phyloP scores from a whole-genome alignment of 78 protist species.

The Creolimax fragrantissima region DNA sequence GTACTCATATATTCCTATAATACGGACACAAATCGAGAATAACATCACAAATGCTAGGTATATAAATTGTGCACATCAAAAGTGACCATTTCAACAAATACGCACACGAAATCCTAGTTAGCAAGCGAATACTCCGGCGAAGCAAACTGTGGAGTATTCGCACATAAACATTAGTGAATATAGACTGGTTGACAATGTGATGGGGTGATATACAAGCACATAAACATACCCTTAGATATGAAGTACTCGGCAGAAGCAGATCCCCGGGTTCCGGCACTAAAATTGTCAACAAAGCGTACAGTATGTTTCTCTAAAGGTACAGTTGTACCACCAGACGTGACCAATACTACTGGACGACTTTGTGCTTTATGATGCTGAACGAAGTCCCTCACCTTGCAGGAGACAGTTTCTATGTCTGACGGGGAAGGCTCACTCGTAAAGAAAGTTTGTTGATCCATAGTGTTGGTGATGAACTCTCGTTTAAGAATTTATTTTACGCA shows the following conservation, averaged over 20 bases:
- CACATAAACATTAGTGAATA: too few species aligned
- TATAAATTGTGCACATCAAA: too few species aligned
- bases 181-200: too few species aligned
- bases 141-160: too few species aligned
- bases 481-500: too few species aligned
- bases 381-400: not conserved
- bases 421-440: not conserved
- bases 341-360: not conserved
- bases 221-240: not conserved
- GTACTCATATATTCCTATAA: too few species aligned
- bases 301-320: conserved; percentile 32
- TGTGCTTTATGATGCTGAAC: not conserved
- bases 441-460: not conserved
- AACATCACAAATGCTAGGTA: too few species aligned
- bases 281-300: conserved; percentile 51
- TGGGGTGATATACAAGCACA: too few species aligned
- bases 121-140: too few species aligned
- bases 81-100: too few species aligned
- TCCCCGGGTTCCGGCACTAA: conserved; percentile 49
- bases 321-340: conserved; percentile 49
- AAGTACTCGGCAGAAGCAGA: conserved; percentile 32
- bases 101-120: too few species aligned
- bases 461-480: not conserved
- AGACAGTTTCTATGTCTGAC: not conserved
- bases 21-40: too few species aligned